Evolutionary conservation across 352 stramenopile species (phyloP), one percentile per base, ranked within the genome.

Genomic region (Phytophthora citricola): DNA sequence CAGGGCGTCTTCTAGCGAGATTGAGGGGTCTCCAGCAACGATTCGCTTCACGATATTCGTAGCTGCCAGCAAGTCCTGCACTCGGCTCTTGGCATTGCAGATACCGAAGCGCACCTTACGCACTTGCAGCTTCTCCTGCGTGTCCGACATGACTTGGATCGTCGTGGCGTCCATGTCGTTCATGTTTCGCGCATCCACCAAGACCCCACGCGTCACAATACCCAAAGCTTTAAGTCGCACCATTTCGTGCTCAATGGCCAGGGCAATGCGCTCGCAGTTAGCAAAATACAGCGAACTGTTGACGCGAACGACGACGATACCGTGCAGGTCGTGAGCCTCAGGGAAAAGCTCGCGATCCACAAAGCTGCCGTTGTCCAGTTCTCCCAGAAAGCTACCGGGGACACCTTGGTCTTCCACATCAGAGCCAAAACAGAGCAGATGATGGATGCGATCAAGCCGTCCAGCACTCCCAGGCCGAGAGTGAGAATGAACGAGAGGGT

Each of bases 261-360:
- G 52, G 2, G 53, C 75, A 10, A 83, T 57, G 79, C 78, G 54
- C 62, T 83, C 78, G 54, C 66, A 79, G 67, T 85, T 85, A 51
- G 73, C 73, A 46, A 83, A 87, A 50, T 75, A 83, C 8, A 87
- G 61, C 40, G 78, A 78, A 20, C 49, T 78, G 39, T 87, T 71
- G 29, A 79, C 76, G 36, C 78, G 78, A 22, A 85, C 43, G 2
- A 66, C 66, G 1, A 87, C 47, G 4, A 82, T 49, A 47, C 76
- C 66, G 11, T 54, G 26, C 54, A 82, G 45, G 11, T 63, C 34
- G 8, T 43, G 52, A 2, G 72, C 69, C 3, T 83, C 63, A 0
- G 59, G 41, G 60, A 68, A 75, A 22, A 69, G 27, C 34, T 74
- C 58, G 36, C 69, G 65, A 50, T 84, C 66, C 2, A 81, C 78